phyloP scores from a whole-genome alignment of 2,329 filamentous ascomycete species.

The Pleurostoma richardsiae region DNA sequence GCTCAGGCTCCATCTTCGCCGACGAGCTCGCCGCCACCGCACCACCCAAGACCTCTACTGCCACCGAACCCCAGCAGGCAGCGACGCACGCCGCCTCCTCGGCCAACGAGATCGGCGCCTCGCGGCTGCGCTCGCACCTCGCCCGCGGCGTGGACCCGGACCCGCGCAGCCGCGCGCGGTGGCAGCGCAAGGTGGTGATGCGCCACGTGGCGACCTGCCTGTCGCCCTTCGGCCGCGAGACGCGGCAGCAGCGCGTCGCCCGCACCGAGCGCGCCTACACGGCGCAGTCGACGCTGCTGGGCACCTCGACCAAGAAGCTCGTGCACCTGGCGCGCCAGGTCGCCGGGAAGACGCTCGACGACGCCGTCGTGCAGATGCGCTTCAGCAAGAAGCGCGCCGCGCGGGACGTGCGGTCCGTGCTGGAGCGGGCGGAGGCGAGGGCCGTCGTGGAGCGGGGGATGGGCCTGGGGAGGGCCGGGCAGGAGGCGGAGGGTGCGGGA shows the following conservation, averaged over 20 bases:
- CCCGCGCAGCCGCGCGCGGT: constrained; percentile 64
- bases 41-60: background rate
- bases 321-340: constrained; percentile 83
- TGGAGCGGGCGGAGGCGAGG: constrained; percentile 75
- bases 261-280: constrained; percentile 52
- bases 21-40: constrained; percentile 39
- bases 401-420: constrained; percentile 69
- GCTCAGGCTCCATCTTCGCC: constrained; percentile 57
- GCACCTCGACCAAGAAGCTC: constrained; percentile 90
- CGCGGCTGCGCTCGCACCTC: constrained; percentile 46
- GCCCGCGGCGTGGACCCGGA: constrained; percentile 68
- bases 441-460: constrained; percentile 80
- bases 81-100: constrained; percentile 45
- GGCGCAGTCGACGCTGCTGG: constrained; percentile 65
- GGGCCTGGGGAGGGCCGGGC: constrained; percentile 55
- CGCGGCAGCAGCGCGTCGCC: constrained; percentile 61
- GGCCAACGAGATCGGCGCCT: constrained; percentile 26
- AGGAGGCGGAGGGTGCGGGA: constrained; percentile 13
- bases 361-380: constrained; percentile 90
- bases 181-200: constrained; percentile 81
- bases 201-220: constrained; percentile 66
- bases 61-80: constrained; percentile 11
- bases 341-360: constrained; percentile 85
- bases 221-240: constrained; percentile 46
- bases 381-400: constrained; percentile 94